A percentile compares a stretch with the other conserved stretches of the same genome.
Evolutionary conservation across 441 rosid genomes (phyloP).

Genomic region (Erysimum cheiri): DNA sequence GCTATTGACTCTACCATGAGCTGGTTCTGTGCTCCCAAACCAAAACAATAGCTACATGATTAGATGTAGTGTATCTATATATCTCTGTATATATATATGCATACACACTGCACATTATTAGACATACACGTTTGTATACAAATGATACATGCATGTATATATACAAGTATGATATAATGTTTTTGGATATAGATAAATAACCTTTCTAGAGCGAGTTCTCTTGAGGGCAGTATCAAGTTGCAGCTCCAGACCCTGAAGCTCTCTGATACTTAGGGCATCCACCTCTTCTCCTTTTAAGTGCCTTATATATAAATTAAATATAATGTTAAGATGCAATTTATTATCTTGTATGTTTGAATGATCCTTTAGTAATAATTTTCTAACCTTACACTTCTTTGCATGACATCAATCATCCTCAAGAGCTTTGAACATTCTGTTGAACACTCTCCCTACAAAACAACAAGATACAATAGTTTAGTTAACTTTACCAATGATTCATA

Average conservation of each 20-base stretch:
- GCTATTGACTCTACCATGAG: slow-evolving; percentile 81
- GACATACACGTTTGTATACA: slow-evolving; percentile 3
- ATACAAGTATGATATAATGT: not conserved
- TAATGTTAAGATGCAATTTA: not conserved
- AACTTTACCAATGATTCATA: not conserved
- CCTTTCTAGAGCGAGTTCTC: slow-evolving; percentile 80
- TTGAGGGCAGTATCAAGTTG: slow-evolving; percentile 85
- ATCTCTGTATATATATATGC: not conserved
- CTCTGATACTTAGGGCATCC: slow-evolving; percentile 67
- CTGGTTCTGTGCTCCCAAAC: slow-evolving; percentile 62
- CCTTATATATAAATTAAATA: slow-evolving; percentile 43
- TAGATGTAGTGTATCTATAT: slow-evolving; percentile 5
- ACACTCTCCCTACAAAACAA: slow-evolving; percentile 59
- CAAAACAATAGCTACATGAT: slow-evolving; percentile 8
- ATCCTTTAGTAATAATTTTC: not conserved
- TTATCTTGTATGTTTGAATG: not conserved
- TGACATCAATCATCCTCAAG: slow-evolving; percentile 59
- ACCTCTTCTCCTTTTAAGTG: slow-evolving; percentile 84
- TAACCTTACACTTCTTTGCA: slow-evolving; percentile 76
- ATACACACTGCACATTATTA: slow-evolving; percentile 4
- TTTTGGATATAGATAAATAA: slow-evolving; percentile 25
- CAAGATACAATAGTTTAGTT: not conserved
- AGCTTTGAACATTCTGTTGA: slow-evolving; percentile 70
- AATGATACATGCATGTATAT: slow-evolving; percentile 17
- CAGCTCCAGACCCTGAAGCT: slow-evolving; percentile 84